Conservation (phyloP, 2,329 filamentous ascomycete genomes). For the Bipolaris bicolor region DNA sequence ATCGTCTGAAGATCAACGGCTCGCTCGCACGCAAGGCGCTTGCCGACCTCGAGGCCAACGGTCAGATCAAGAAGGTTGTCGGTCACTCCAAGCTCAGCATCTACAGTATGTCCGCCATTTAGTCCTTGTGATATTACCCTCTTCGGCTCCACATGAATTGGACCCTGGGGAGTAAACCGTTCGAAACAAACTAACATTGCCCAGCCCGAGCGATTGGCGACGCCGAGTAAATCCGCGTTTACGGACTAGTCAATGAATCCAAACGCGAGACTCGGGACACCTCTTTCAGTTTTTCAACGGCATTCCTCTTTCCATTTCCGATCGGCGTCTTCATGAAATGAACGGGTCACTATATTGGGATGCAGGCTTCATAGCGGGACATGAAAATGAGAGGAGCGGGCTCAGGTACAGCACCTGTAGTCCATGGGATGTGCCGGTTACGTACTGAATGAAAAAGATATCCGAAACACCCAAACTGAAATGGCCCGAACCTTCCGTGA, state of each 20-base stretch:
- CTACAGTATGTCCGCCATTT: constrained; percentile 73
- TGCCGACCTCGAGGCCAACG: constrained; percentile 94
- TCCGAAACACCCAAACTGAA: constrained; percentile 25
- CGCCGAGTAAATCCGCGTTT: constrained; percentile 43
- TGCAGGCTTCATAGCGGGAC: constrained; percentile 39
- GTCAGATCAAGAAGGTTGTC: constrained; percentile 97
- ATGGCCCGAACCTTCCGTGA: neutral
- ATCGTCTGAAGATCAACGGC: constrained; percentile 99
- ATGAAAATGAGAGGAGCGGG: constrained; percentile 41
- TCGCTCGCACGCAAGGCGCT: constrained; percentile 90
- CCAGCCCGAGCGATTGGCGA: constrained; percentile 48
- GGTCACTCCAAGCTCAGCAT: constrained; percentile 97
- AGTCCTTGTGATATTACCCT: neutral
- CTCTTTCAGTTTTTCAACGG: constrained; percentile 42
- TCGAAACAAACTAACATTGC: constrained; percentile 22
- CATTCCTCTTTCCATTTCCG: constrained; percentile 45
- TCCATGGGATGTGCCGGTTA: constrained; percentile 40
- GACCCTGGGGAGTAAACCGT: neutral
- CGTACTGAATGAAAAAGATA: constrained; percentile 47
- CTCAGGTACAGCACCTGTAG: constrained; percentile 33
- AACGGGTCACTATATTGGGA: constrained; percentile 40
- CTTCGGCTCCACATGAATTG: neutral
- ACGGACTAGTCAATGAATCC: constrained; percentile 25
- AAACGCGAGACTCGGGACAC: constrained; percentile 35
- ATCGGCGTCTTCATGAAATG: constrained; percentile 45